These are phyloP conservation scores for Kodamaea anthophila DNA, from an alignment of 1,139 yeast genomes.

Conservation along the genomic window DNA sequence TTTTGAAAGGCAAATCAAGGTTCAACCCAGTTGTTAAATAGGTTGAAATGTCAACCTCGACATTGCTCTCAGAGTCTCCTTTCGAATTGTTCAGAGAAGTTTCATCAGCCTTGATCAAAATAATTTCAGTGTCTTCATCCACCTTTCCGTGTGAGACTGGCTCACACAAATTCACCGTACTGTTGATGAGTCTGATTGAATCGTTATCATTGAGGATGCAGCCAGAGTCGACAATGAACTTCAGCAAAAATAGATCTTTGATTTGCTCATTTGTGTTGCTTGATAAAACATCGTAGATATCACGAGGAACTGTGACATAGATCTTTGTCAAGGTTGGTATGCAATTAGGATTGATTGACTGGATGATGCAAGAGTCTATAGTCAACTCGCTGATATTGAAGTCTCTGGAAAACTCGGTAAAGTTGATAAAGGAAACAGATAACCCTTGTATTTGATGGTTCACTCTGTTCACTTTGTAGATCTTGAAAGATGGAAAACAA, in stretches of 20 bases:
- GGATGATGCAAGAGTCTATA: slow-evolving; percentile 26
- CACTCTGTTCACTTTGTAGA: slow-evolving; percentile 33
- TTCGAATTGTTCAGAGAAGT: slow-evolving; percentile 5
- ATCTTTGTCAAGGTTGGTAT: slow-evolving; percentile 29
- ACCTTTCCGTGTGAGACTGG: slow-evolving; percentile 68
- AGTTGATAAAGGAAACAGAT: slow-evolving; percentile 34
- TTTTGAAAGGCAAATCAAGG: slow-evolving; percentile 12
- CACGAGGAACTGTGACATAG: slow-evolving; percentile 40
- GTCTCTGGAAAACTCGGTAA: slow-evolving; percentile 24
- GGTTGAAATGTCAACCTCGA: slow-evolving; percentile 29
- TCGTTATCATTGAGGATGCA: slow-evolving; percentile 31
- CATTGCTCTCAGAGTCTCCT: slow-evolving; percentile 2
- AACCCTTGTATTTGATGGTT: slow-evolving; percentile 15
- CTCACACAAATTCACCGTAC: slow-evolving; percentile 55
- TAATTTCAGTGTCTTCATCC: slow-evolving; percentile 39
- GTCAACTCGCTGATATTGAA: slow-evolving; percentile 25
- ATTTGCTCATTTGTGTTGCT: slow-evolving; percentile 19
- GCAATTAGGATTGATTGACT: slow-evolving; percentile 20
- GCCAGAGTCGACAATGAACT: slow-evolving; percentile 24
- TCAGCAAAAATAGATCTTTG: slow-evolving; percentile 23
- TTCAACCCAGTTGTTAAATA: slow-evolving; percentile 30
- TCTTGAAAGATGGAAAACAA: slow-evolving; percentile 27
- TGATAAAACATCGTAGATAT: slow-evolving; percentile 35
- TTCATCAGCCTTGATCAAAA: slow-evolving; percentile 30
- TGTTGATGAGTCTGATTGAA: slow-evolving; percentile 38